Percentiles rank a stretch among this genome's conserved stretches.
These are phyloP conservation scores for Cladosporium sphaerospermum DNA, from an alignment of 2,329 filamentous ascomycete species.

Conservation along the genomic window DNA sequence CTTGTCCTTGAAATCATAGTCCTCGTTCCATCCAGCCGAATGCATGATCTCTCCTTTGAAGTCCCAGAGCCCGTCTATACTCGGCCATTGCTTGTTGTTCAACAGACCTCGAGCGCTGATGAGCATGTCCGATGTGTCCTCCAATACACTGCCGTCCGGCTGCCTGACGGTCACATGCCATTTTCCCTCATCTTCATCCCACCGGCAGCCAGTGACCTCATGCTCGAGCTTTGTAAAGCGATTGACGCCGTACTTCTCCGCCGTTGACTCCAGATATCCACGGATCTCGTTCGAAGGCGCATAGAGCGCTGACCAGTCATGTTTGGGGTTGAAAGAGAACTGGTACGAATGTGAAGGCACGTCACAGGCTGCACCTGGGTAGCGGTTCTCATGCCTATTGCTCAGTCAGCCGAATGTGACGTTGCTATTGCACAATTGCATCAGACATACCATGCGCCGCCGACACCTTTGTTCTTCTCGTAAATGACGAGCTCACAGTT, in stretches of 20 bases:
- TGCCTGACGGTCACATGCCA: constrained; percentile 33
- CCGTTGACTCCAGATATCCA: constrained; percentile 90
- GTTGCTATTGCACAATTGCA: not conserved
- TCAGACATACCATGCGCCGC: constrained; percentile 15
- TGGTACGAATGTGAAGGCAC: constrained; percentile 39
- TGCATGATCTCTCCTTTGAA: constrained; percentile 52
- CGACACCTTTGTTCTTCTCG: constrained; percentile 39
- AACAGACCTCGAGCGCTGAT: constrained; percentile 46
- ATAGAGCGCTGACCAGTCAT: constrained; percentile 37
- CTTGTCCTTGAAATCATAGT: constrained; percentile 25
- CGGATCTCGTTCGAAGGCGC: constrained; percentile 73
- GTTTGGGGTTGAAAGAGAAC: constrained; percentile 39
- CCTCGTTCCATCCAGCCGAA: constrained; percentile 50
- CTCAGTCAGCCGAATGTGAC: constrained; percentile 20
- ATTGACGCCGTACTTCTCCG: constrained; percentile 86
- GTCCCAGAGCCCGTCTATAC: constrained; percentile 44
- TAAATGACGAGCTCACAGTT: constrained; percentile 38
- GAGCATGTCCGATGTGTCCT: constrained; percentile 42
- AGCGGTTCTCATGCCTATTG: constrained; percentile 36
- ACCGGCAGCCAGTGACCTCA: constrained; percentile 30
- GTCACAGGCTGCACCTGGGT: constrained; percentile 40
- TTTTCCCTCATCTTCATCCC: constrained; percentile 29
- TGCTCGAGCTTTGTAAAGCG: constrained; percentile 26
- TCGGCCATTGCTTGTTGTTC: constrained; percentile 48
- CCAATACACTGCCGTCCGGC: constrained; percentile 17